These are phyloP conservation scores for Arabidopsis arenosa DNA, from an alignment of 345 rosid species.

Conservation along the genomic window DNA sequence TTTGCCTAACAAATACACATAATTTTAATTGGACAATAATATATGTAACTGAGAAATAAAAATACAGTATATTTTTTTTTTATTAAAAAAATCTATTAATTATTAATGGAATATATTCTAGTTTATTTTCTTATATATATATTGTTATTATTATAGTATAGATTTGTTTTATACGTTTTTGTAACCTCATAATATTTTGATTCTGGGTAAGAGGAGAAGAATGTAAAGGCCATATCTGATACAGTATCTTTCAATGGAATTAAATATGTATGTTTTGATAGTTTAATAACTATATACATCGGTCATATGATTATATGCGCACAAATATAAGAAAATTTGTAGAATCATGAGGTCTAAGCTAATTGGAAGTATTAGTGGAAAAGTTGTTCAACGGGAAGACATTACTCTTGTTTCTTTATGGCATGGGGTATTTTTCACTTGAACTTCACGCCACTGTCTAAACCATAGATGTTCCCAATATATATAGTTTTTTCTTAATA, in stretches of 20 bases:
- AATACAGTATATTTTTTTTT: neutral
- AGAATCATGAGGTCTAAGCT: constrained; percentile 26
- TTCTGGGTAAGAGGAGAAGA: neutral
- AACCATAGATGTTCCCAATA: constrained; percentile 23
- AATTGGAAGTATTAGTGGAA: constrained; percentile 34
- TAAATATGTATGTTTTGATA: neutral
- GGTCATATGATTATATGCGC: neutral
- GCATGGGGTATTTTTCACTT: constrained; percentile 37
- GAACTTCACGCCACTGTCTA: constrained; percentile 32
- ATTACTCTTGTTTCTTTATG: constrained; percentile 38
- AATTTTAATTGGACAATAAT: neutral
- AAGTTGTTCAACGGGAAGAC: constrained; percentile 26
- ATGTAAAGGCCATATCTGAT: neutral
- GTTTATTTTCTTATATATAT: no score
- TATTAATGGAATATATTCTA: no score
- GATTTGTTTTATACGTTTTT: neutral
- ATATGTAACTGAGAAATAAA: neutral
- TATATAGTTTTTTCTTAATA: neutral
- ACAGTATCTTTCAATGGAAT: neutral
- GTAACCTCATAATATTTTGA: neutral
- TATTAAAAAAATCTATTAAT: no score
- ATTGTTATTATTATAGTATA: no score
- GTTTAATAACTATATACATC: neutral
- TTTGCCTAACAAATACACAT: neutral
- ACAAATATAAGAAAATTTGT: neutral